These are phyloP conservation scores for Fomitopsis pinicola DNA, from an alignment of 1,284 basidiomycete genomes.

Conservation along the genomic window DNA sequence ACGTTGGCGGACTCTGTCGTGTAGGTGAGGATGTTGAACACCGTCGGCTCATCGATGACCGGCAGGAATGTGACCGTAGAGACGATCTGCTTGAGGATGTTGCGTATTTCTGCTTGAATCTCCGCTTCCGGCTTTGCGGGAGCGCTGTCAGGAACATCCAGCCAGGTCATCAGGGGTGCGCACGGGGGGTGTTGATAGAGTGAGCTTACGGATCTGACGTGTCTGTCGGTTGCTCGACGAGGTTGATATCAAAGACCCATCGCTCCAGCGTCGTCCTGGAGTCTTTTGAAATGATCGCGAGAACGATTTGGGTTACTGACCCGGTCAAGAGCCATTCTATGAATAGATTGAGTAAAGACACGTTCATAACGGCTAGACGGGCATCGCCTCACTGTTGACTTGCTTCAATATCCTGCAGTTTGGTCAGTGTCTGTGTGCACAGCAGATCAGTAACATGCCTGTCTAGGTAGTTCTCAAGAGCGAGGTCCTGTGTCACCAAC, in stretches of 20 bases:
- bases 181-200: conserved; percentile 3
- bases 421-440: conserved; percentile 1
- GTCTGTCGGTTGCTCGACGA: conserved; percentile 56
- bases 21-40: conserved; percentile 95
- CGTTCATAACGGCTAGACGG: not conserved
- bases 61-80: conserved; percentile 95
- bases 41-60: conserved; percentile 90
- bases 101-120: conserved; percentile 96
- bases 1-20: conserved; percentile 85
- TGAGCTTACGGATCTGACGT: conserved; percentile 42
- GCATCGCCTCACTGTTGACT: conserved; percentile 69
- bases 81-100: conserved; percentile 98
- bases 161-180: conserved; percentile 2
- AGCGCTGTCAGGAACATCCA: conserved; percentile 28
- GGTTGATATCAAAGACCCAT: conserved; percentile 97
- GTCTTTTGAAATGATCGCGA: conserved; percentile 96
- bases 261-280: conserved; percentile 88
- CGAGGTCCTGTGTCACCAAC: conserved; percentile 90
- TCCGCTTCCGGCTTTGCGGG: conserved; percentile 80
- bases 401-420: conserved; percentile 77
- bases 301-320: conserved; percentile 87
- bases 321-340: conserved; percentile 91
- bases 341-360: not conserved
- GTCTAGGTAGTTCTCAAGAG: conserved; percentile 88
- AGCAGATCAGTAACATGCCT: conserved; percentile 41